phyloP scores from a whole-genome alignment of 176 grass and related monocot species.

The Cocos nucifera region DNA sequence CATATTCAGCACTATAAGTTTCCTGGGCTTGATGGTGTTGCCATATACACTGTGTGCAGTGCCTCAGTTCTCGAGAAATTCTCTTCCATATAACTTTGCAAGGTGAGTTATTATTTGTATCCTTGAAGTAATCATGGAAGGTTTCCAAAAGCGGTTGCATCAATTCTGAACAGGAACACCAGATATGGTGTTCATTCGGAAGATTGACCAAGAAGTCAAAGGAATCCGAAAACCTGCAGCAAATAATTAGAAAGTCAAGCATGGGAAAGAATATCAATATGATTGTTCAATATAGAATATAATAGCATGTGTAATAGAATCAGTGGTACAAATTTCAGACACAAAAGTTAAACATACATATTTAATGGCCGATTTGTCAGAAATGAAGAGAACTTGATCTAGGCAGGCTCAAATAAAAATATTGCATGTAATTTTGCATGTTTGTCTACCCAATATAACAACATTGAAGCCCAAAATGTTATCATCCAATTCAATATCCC shows the following conservation, averaged over 20 bases:
- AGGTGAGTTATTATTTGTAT: constrained; percentile 39
- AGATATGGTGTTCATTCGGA: constrained; percentile 54
- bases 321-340: too few relatives aligned
- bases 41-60: constrained; percentile 80
- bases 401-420: too few relatives aligned
- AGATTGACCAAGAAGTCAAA: constrained; percentile 62
- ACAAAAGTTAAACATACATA: too few relatives aligned
- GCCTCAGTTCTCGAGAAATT: constrained; percentile 53
- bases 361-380: too few relatives aligned
- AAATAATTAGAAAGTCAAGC: constrained; percentile 8
- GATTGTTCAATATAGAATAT: too few relatives aligned
- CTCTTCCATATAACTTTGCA: constrained; percentile 55
- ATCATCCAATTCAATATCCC: too few relatives aligned
- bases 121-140: constrained; percentile 59
- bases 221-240: constrained; percentile 75
- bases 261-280: constrained; percentile 9
- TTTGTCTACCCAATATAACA: too few relatives aligned
- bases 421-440: too few relatives aligned
- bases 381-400: too few relatives aligned
- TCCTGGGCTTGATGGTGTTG: constrained; percentile 78
- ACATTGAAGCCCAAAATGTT: too few relatives aligned
- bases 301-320: too few relatives aligned
- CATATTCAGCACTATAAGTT: constrained; percentile 50
- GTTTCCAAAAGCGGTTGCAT: constrained; percentile 82
- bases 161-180: constrained; percentile 70